These are phyloP conservation scores for Saussurea involucrata DNA, from an alignment of 129 eudicot species.

Conservation along the genomic window DNA sequence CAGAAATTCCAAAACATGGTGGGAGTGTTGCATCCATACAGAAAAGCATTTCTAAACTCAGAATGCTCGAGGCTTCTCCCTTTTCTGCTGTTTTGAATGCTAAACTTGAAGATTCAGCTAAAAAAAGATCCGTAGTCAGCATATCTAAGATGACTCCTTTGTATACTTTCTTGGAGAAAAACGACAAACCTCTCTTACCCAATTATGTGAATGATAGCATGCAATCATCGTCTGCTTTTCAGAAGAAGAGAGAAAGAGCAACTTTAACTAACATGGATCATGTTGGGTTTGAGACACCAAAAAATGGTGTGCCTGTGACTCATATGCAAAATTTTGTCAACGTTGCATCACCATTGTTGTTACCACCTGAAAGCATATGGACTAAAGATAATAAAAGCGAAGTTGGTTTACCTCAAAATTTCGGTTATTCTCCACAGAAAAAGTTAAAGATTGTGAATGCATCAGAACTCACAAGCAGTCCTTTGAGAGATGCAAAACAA, in stretches of 20 bases:
- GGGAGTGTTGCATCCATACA: slow-evolving; percentile 35
- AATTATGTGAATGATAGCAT: slow-evolving; percentile 12
- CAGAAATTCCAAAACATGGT: slow-evolving; percentile 17
- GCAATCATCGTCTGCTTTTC: slow-evolving; percentile 15
- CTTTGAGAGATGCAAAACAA: slow-evolving; percentile 15
- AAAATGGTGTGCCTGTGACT: neutral
- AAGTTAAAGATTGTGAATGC: slow-evolving; percentile 26
- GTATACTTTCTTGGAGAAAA: slow-evolving; percentile 15
- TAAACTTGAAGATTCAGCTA: slow-evolving; percentile 30
- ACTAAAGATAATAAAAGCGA: slow-evolving; percentile 16
- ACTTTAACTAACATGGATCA: slow-evolving; percentile 10
- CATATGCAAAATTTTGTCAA: slow-evolving; percentile 6
- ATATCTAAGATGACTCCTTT: slow-evolving; percentile 21
- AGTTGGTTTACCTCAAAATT: slow-evolving; percentile 18
- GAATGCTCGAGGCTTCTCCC: slow-evolving; percentile 44
- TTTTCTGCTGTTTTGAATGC: slow-evolving; percentile 39
- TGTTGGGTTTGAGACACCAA: slow-evolving; percentile 26
- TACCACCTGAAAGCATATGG: slow-evolving; percentile 27
- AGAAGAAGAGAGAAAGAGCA: slow-evolving; percentile 24
- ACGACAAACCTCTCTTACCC: slow-evolving; percentile 1
- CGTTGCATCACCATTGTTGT: slow-evolving; percentile 26
- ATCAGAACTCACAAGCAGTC: slow-evolving; percentile 27
- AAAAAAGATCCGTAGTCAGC: slow-evolving; percentile 20
- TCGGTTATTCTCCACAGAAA: slow-evolving; percentile 32
- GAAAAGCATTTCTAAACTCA: slow-evolving; percentile 61